Percentiles rank a stretch among this genome's conserved stretches.
phyloP scores from a whole-genome alignment of 805 yeast species.

The Suhomyces vadensis region DNA sequence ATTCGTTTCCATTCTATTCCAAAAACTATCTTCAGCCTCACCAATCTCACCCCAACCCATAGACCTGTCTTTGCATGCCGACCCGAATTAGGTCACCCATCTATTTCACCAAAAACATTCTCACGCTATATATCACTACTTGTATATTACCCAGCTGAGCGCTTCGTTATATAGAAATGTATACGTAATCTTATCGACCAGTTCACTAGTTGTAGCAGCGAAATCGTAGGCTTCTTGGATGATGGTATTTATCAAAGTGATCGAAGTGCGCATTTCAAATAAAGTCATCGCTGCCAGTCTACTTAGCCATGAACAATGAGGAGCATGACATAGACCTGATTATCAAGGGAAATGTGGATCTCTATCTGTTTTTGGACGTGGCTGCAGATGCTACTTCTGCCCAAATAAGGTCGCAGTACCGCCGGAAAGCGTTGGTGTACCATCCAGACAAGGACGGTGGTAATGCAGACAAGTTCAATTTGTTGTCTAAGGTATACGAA shows the following conservation, averaged over 20 bases:
- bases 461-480: slow-evolving; percentile 27
- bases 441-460: slow-evolving; percentile 44
- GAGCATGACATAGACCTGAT: slow-evolving; percentile 13
- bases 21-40: too few relatives aligned
- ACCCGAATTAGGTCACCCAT: slow-evolving; percentile 5
- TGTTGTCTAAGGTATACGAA: slow-evolving; percentile 31
- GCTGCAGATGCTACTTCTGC: slow-evolving; percentile 20
- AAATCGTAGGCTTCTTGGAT: too few relatives aligned
- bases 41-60: too few relatives aligned
- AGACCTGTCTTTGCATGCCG: slow-evolving; percentile 1
- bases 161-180: slow-evolving; percentile 1
- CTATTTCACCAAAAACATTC: slow-evolving; percentile 1
- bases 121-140: not conserved
- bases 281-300: not conserved
- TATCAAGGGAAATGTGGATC: slow-evolving; percentile 27
- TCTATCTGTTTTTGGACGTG: slow-evolving; percentile 29
- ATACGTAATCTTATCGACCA: not conserved
- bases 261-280: slow-evolving; percentile 2
- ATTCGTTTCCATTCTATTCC: not conserved
- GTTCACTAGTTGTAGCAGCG: too few relatives aligned
- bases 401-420: slow-evolving; percentile 31
- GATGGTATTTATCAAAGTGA: not conserved
- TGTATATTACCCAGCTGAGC: slow-evolving; percentile 1
- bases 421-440: slow-evolving; percentile 35
- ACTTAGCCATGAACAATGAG: not conserved